These are phyloP conservation scores for Camellia sinensis DNA, from an alignment of 148 eudicot genomes.

Conservation along the genomic window DNA sequence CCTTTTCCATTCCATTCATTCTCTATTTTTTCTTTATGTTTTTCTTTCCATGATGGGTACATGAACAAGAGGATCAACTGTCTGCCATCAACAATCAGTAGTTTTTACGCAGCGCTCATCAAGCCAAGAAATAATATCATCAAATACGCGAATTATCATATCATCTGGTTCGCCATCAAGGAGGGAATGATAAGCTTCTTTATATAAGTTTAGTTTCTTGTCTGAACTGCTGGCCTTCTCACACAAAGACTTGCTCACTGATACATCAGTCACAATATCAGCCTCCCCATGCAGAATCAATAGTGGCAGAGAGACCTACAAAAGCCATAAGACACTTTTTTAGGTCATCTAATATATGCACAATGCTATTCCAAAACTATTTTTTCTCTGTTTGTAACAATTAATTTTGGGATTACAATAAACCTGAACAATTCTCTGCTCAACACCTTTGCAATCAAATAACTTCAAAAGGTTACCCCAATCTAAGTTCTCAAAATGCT, in stretches of 20 bases:
- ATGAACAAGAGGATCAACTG: neutral
- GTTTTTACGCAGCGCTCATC: constrained; percentile 50
- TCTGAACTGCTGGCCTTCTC: constrained; percentile 82
- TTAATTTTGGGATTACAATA: neutral
- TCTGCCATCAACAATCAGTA: constrained; percentile 1
- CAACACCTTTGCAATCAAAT: neutral
- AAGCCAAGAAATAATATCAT: constrained; percentile 82
- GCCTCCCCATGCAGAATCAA: constrained; percentile 88
- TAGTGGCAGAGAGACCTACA: constrained; percentile 77
- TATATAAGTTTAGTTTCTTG: constrained; percentile 70
- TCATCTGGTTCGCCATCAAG: constrained; percentile 95
- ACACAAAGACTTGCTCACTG: constrained; percentile 76
- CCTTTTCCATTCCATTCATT: neutral
- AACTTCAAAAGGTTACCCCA: neutral
- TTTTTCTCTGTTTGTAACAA: neutral
- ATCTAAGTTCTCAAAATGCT: neutral
- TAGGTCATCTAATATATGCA: neutral
- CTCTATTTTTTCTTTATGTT: neutral
- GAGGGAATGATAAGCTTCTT: constrained; percentile 69
- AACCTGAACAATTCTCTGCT: neutral
- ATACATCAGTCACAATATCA: constrained; percentile 88
- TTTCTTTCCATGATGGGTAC: neutral
- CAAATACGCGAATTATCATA: constrained; percentile 51
- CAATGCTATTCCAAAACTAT: neutral
- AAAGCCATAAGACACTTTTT: neutral